These are phyloP conservation scores for Lagerstroemia speciosa DNA, from an alignment of 345 rosid genomes.

Conservation along the genomic window DNA sequence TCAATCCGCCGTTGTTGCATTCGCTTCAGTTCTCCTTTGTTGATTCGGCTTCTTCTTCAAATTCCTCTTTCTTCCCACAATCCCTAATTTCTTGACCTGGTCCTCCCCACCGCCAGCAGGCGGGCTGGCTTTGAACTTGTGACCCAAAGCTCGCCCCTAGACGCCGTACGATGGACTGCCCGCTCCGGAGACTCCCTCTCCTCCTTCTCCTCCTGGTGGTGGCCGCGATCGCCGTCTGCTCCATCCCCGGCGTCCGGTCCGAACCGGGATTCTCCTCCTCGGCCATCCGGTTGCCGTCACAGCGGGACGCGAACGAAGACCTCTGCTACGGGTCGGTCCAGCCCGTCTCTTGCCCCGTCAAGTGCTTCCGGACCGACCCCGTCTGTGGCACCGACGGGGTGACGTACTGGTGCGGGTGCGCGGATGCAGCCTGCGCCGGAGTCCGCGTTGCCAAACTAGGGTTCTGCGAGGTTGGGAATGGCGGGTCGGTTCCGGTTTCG, in stretches of 20 bases:
- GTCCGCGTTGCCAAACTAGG: slow-evolving; percentile 56
- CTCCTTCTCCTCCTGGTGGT: slow-evolving; percentile 1
- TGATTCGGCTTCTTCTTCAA: too few species aligned
- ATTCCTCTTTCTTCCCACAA: too few species aligned
- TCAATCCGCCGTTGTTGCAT: too few species aligned
- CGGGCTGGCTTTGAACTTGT: background rate
- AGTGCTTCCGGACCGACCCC: slow-evolving; percentile 77
- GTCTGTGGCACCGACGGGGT: slow-evolving; percentile 81
- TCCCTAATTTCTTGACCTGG: background rate
- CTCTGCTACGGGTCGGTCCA: slow-evolving; percentile 28
- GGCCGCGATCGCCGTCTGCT: slow-evolving; percentile 3
- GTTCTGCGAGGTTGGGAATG: slow-evolving; percentile 65
- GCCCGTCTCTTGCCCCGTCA: slow-evolving; percentile 62
- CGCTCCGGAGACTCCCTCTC: background rate
- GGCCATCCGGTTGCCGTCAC: slow-evolving; percentile 24
- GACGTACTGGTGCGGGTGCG: slow-evolving; percentile 97
- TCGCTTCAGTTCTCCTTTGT: too few species aligned
- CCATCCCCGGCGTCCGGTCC: slow-evolving; percentile 10
- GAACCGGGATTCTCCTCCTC: slow-evolving; percentile 1
- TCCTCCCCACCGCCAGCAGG: background rate
- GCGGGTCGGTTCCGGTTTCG: slow-evolving; percentile 38
- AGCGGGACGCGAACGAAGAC: slow-evolving; percentile 21
- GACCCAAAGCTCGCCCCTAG: slow-evolving; percentile 1
- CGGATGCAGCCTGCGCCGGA: slow-evolving; percentile 67
- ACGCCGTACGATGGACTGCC: background rate